Conservation (phyloP, 768 basidiomycete genomes). For the Cystobasidium onofrii region DNA sequence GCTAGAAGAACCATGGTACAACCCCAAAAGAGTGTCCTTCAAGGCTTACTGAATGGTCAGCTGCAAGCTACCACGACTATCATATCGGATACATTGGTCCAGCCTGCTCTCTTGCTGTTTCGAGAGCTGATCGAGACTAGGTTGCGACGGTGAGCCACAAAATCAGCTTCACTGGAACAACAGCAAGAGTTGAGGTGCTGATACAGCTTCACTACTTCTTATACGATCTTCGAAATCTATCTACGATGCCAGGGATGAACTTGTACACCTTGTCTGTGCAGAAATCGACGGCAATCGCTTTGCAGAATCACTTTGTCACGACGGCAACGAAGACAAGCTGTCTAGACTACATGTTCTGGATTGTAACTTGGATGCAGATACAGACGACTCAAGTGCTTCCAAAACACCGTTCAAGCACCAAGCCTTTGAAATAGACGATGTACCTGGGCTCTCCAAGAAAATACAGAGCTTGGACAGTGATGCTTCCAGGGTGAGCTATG, state of each 20-base stretch:
- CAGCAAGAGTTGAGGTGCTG: too few species aligned
- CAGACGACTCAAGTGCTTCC: not conserved
- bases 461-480: not conserved
- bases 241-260: not conserved
- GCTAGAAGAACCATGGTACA: too few species aligned
- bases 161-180: not conserved
- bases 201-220: too few species aligned
- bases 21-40: not conserved
- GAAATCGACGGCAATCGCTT: not conserved
- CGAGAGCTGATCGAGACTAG: constrained; percentile 25
- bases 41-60: not conserved
- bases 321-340: not conserved
- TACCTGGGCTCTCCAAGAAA: not conserved
- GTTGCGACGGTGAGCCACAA: constrained; percentile 20
- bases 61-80: constrained; percentile 20
- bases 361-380: not conserved
- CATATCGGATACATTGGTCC: constrained; percentile 34
- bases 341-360: not conserved
- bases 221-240: too few species aligned
- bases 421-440: not conserved
- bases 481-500: not conserved
- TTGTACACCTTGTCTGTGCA: not conserved
- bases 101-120: constrained; percentile 32
- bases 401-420: not conserved
- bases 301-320: not conserved